Percentiles rank a stretch among this genome's conserved stretches.
Evolutionary conservation across 495 filamentous ascomycete species (phyloP).

Genomic region (Usnea hakonensis): DNA sequence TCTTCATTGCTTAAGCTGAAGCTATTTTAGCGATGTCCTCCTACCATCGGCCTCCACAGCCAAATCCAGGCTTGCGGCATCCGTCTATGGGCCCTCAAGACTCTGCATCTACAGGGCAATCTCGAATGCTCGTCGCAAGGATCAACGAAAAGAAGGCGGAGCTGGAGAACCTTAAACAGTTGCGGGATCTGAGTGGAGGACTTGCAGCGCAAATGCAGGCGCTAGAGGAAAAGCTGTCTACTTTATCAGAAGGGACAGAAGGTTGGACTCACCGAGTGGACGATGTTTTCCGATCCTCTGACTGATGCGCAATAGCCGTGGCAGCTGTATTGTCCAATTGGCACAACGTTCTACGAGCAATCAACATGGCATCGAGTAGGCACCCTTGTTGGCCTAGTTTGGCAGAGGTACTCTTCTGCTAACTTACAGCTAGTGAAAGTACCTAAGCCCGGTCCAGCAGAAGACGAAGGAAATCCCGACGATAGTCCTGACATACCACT

Average conservation of each 20-base stretch:
- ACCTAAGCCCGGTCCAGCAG: slow-evolving; percentile 43
- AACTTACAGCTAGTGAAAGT: slow-evolving; percentile 43
- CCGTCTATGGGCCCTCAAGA: slow-evolving; percentile 43
- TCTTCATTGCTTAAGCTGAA: not conserved
- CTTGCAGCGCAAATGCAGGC: slow-evolving; percentile 87
- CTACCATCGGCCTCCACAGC: slow-evolving; percentile 44
- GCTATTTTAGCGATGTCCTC: slow-evolving; percentile 44
- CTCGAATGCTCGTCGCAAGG: slow-evolving; percentile 71
- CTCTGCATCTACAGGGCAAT: slow-evolving; percentile 41
- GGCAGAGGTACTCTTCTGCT: not conserved
- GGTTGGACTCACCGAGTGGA: slow-evolving; percentile 39
- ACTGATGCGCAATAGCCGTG: slow-evolving; percentile 53
- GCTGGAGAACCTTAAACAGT: slow-evolving; percentile 76
- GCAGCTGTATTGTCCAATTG: slow-evolving; percentile 89
- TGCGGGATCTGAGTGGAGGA: slow-evolving; percentile 80
- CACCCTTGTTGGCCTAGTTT: slow-evolving; percentile 4
- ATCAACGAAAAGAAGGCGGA: slow-evolving; percentile 93
- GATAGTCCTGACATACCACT: slow-evolving; percentile 42
- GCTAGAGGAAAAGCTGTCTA: slow-evolving; percentile 78
- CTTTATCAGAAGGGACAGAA: slow-evolving; percentile 88
- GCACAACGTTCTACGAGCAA: slow-evolving; percentile 89
- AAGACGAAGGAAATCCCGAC: slow-evolving; percentile 32
- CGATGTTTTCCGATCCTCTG: slow-evolving; percentile 14
- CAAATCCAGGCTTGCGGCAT: slow-evolving; percentile 56
- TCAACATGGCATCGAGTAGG: slow-evolving; percentile 92